phyloP scores from a whole-genome alignment of 495 filamentous ascomycete species.

The Neurospora sp. region DNA sequence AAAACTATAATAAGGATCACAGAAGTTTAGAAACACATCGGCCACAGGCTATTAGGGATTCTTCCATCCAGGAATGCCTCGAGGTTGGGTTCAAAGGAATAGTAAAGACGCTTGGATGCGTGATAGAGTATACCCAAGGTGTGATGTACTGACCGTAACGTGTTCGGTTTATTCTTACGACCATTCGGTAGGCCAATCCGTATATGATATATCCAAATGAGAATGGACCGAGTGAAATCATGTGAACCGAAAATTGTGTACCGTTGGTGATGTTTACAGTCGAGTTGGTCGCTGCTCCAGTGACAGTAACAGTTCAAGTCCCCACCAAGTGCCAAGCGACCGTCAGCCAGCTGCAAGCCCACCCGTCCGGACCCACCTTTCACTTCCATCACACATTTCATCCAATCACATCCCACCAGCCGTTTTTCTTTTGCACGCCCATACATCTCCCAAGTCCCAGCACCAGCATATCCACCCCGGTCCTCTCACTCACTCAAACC shows the following conservation, averaged over 20 bases:
- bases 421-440: background rate
- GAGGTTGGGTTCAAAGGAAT: too few relatives aligned
- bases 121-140: too few relatives aligned
- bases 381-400: background rate
- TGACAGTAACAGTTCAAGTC: fast-evolving
- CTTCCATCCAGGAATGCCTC: too few relatives aligned
- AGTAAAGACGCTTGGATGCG: too few relatives aligned
- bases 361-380: background rate
- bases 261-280: background rate
- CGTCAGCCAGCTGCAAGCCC: background rate
- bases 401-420: background rate
- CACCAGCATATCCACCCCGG: too few relatives aligned
- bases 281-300: background rate
- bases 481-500: background rate
- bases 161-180: too few relatives aligned
- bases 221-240: background rate
- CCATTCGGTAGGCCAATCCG: too few relatives aligned
- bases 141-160: too few relatives aligned
- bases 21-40: too few relatives aligned
- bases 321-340: background rate
- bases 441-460: background rate
- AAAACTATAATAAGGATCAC: too few relatives aligned
- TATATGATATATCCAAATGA: background rate
- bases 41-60: too few relatives aligned
- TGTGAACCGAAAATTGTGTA: background rate